Percentiles rank a stretch among this genome's conserved stretches.
These are phyloP conservation scores for Pseudogymnoascus sp. DNA, from an alignment of 2,329 filamentous ascomycete genomes.

Conservation along the genomic window DNA sequence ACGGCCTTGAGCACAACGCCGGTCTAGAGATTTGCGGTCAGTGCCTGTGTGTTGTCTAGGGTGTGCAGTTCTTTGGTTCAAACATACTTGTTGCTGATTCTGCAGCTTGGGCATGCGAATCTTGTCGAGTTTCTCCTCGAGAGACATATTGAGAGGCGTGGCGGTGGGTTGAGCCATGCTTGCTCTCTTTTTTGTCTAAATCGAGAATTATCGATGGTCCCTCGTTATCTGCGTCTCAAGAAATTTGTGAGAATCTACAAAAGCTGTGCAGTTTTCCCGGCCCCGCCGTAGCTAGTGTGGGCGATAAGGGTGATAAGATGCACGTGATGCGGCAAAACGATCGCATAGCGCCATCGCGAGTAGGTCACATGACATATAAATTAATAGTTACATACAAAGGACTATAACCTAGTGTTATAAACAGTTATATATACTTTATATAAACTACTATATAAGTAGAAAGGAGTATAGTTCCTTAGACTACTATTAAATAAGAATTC, in stretches of 20 bases:
- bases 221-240: slow-evolving; percentile 13
- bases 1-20: slow-evolving; percentile 83
- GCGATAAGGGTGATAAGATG: slow-evolving; percentile 1
- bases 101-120: slow-evolving; percentile 95
- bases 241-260: slow-evolving; percentile 18
- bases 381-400: neutral
- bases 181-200: slow-evolving; percentile 10
- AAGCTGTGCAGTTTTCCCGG: slow-evolving; percentile 12
- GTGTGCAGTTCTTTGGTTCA: neutral
- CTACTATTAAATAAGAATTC: no score
- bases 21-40: slow-evolving; percentile 46
- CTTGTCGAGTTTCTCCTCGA: slow-evolving; percentile 92
- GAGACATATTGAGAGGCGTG: slow-evolving; percentile 42
- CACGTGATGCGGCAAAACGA: neutral
- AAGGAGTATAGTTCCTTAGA: no score
- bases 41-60: neutral
- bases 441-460: no score
- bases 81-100: slow-evolving; percentile 79
- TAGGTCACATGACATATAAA: neutral
- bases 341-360: neutral
- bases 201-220: slow-evolving; percentile 11
- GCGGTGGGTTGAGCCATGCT: slow-evolving; percentile 24
- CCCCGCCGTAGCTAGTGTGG: slow-evolving; percentile 5
- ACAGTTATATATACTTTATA: no score
- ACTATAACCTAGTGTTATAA: neutral